Conservation (phyloP, 2,329 filamentous ascomycete genomes). For the Exserohilum rostratum region DNA sequence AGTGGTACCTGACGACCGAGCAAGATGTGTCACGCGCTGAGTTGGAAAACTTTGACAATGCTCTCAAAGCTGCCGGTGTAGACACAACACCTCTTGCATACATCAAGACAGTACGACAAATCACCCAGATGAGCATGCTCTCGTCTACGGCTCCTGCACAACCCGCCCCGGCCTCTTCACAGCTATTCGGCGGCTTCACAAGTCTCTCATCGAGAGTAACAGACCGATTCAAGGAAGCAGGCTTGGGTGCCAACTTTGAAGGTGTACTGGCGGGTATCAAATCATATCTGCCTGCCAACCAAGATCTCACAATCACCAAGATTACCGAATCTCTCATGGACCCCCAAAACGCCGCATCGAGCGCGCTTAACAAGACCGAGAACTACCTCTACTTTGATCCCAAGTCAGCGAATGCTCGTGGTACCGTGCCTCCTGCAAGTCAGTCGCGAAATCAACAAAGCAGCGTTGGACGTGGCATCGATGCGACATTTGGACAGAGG, state of each 20-base stretch:
- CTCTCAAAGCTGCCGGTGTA: slow-evolving; percentile 74
- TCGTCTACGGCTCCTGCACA: slow-evolving; percentile 79
- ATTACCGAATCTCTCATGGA: slow-evolving; percentile 99
- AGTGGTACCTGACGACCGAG: slow-evolving; percentile 90
- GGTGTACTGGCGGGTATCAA: slow-evolving; percentile 95
- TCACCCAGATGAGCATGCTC: slow-evolving; percentile 98
- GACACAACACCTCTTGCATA: slow-evolving; percentile 82
- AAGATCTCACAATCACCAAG: slow-evolving; percentile 94
- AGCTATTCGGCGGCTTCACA: slow-evolving; percentile 92
- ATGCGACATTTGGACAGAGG: slow-evolving; percentile 87
- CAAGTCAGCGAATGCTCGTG: slow-evolving; percentile 87
- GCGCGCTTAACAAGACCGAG: slow-evolving; percentile 94
- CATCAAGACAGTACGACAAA: slow-evolving; percentile 79
- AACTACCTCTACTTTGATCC: slow-evolving; percentile 98
- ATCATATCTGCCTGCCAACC: slow-evolving; percentile 95
- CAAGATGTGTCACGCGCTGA: slow-evolving; percentile 83
- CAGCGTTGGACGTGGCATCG: slow-evolving; percentile 63
- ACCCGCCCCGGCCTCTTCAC: slow-evolving; percentile 65
- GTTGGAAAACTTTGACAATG: slow-evolving; percentile 84
- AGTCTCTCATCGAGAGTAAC: slow-evolving; percentile 90
- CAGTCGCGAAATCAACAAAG: slow-evolving; percentile 51
- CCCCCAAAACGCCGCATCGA: slow-evolving; percentile 84
- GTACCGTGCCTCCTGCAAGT: slow-evolving; percentile 85
- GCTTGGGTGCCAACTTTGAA: slow-evolving; percentile 86
- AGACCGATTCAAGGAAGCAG: slow-evolving; percentile 90